Evolutionary conservation across 2,329 filamentous ascomycete species (phyloP).

Genomic region (Talaromyces amestolkiae): DNA sequence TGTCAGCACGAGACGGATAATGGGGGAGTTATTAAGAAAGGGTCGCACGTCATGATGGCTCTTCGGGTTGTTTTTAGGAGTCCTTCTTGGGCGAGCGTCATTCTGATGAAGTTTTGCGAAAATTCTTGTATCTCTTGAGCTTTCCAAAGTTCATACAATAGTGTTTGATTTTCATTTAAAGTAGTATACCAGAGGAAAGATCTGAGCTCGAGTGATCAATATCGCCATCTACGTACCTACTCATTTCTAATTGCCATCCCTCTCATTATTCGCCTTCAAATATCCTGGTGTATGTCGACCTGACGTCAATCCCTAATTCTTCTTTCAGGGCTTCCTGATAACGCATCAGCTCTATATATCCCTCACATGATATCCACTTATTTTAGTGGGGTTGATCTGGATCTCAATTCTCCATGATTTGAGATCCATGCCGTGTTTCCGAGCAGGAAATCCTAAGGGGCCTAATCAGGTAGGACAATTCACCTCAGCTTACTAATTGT

Average conservation of each 20-base stretch:
- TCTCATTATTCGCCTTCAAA: not conserved
- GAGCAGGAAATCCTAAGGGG: not conserved
- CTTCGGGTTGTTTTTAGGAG: slow-evolving; percentile 7
- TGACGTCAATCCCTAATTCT: not conserved
- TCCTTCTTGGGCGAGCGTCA: slow-evolving; percentile 13
- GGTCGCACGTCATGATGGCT: slow-evolving; percentile 11
- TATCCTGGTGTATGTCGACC: not conserved
- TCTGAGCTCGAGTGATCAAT: not conserved
- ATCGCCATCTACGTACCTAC: not conserved
- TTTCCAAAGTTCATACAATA: too few species aligned
- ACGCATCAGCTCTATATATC: too few species aligned
- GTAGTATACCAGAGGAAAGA: too few species aligned
- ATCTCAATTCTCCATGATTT: too few species aligned
- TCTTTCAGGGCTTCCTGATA: too few species aligned
- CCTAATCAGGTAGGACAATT: not conserved
- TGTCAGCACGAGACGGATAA: not conserved
- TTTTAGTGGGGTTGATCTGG: not conserved
- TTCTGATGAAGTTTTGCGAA: not conserved
- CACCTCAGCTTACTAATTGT: not conserved
- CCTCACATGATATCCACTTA: too few species aligned
- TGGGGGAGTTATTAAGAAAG: not conserved
- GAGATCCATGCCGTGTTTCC: not conserved
- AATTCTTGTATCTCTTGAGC: too few species aligned
- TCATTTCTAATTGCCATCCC: not conserved
- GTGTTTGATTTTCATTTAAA: too few species aligned